phyloP scores from a whole-genome alignment of 2,329 filamentous ascomycete species.

The Arthrobotrys pseudoclavata region DNA sequence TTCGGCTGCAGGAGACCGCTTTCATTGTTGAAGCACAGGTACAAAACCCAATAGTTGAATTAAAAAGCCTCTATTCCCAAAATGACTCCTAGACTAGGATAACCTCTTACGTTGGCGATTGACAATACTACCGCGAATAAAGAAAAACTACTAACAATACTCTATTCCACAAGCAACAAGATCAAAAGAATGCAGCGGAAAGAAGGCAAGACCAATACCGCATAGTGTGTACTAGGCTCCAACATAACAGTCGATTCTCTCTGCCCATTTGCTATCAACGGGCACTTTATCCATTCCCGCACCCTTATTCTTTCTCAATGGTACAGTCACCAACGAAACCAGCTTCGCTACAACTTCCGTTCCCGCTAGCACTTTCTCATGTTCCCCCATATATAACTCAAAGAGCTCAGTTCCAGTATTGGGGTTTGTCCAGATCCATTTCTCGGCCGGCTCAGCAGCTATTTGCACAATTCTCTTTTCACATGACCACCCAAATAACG shows the following conservation, averaged over 20 bases:
- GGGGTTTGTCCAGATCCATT: constrained; percentile 55
- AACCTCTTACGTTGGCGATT: neutral
- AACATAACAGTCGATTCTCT: constrained; percentile 19
- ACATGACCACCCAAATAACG: constrained; percentile 48
- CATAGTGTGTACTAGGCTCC: neutral
- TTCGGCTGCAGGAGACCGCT: constrained; percentile 42
- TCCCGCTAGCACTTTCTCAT: constrained; percentile 51
- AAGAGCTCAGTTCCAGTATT: constrained; percentile 42
- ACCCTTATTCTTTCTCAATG: constrained; percentile 36
- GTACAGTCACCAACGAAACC: constrained; percentile 29
- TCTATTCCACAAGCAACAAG: constrained; percentile 14
- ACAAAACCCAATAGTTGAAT: constrained; percentile 1
- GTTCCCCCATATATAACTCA: constrained; percentile 41
- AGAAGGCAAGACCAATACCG: neutral
- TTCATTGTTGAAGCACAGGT: constrained; percentile 33
- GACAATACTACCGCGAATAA: neutral
- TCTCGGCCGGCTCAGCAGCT: constrained; percentile 32
- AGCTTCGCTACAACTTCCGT: constrained; percentile 50
- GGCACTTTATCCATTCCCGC: constrained; percentile 47
- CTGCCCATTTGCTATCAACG: constrained; percentile 51
- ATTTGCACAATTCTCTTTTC: constrained; percentile 45
- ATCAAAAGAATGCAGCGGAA: constrained; percentile 17
- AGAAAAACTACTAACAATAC: neutral
- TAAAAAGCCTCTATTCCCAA: neutral
- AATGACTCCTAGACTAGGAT: neutral